Evolutionary conservation across 177 flowering plant species (phyloP), one percentile per base, ranked within the genome.

Genomic region (Tripterygium wilfordii): DNA sequence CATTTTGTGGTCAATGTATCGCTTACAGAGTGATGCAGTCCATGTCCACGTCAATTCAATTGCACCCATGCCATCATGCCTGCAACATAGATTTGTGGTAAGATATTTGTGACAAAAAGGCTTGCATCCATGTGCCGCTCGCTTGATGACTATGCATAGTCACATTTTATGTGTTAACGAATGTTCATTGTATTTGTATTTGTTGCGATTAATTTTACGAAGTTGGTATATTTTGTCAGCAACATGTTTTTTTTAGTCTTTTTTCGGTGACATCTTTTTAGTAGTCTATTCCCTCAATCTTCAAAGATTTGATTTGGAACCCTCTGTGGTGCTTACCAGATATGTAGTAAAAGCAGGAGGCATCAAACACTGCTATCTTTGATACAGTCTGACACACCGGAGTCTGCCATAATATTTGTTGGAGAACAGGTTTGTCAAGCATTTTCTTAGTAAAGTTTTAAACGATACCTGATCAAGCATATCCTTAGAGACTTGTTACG

Each of bases 1-100:
- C 27, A n/a, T 21, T 35, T 48, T 53, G 3, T 51, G 3, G 23
- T 55, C 29, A 51, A 21, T 10, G 25, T 44, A 3, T 26, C 47
- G 49, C 49, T 66, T 61, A 49, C 83, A 94, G 99, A 66, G 53
- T 57, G 80, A 84, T 65, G 95, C 69, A 33, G 82, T 75, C 42
- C 97, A 89, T 68, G 66, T 89, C 42, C 97, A 94, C 74, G 81
- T 83, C 49, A 90, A 77, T 69, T 64, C 92, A 41, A 53, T 85
- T 40, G 62, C 78, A 63, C 95, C 97, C 40, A 78, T 94, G 82
- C 97, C 95, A 20, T 64, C 82, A 35, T 52, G 79, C 63, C 51
- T 94, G 8, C 61, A 62, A 48, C 97, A 94, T 60, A 82, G 79
- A 71, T 83, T 71, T 72, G 75, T 82, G 82, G 99, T 89, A 59